Percentiles rank a stretch among this genome's conserved stretches.
Evolutionary conservation across 2,329 filamentous ascomycete species (phyloP).

Genomic region (Aureobasidium pullulans): DNA sequence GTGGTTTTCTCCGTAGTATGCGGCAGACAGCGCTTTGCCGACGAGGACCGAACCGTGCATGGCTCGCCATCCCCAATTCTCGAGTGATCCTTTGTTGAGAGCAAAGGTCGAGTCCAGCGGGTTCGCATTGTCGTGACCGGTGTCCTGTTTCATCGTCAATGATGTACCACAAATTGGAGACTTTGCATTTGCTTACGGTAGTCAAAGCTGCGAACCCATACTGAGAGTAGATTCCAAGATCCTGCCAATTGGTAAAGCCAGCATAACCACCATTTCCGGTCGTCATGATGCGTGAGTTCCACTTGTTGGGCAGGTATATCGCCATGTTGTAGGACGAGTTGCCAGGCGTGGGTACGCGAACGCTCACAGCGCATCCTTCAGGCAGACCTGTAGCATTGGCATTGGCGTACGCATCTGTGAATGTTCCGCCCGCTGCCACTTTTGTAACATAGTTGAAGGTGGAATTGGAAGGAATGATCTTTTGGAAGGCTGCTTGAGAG

Average conservation of each 20-base stretch:
- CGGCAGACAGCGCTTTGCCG: constrained; percentile 41
- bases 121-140: constrained; percentile 35
- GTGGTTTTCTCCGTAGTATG: constrained; percentile 41
- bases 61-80: constrained; percentile 34
- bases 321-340: constrained; percentile 26
- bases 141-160: constrained; percentile 37
- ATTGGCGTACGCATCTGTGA: constrained; percentile 30
- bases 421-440: constrained; percentile 30
- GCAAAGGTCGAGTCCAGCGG: constrained; percentile 32
- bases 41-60: constrained; percentile 44
- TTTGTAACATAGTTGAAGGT: constrained; percentile 30
- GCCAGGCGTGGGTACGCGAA: constrained; percentile 24
- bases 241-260: constrained; percentile 42
- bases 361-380: constrained; percentile 25
- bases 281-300: constrained; percentile 25
- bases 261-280: constrained; percentile 42
- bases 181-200: not conserved
- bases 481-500: constrained; percentile 27
- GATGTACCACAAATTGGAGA: constrained; percentile 32
- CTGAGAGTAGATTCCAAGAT: constrained; percentile 33
- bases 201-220: not conserved
- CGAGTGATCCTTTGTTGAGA: constrained; percentile 29
- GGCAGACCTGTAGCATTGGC: constrained; percentile 36
- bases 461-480: constrained; percentile 28
- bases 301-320: constrained; percentile 26